Conservation (phyloP, 2,329 filamentous ascomycete species). For the Colletotrichum siamense region DNA sequence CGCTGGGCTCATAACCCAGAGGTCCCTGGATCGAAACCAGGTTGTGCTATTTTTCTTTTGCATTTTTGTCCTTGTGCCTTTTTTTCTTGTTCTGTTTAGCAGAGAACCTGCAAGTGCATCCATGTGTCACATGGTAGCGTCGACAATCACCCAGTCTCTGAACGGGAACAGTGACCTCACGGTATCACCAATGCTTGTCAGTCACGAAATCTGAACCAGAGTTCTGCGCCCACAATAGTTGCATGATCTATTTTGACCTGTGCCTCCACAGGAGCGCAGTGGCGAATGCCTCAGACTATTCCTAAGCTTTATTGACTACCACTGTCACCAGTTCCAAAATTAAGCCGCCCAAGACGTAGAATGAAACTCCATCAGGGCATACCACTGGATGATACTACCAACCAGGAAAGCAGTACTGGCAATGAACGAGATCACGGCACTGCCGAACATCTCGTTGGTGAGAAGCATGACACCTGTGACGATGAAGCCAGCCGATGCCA, state of each 20-base stretch:
- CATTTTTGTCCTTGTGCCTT: background rate
- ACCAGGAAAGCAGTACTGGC: background rate
- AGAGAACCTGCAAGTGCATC: background rate
- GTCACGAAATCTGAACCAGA: background rate
- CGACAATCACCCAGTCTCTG: background rate
- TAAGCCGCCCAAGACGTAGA: background rate
- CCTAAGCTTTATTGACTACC: background rate
- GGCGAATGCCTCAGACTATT: background rate
- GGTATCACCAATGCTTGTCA: background rate
- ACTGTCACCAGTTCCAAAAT: accelerated
- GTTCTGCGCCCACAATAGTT: background rate
- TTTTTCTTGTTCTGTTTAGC: background rate
- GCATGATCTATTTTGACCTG: background rate
- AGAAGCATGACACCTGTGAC: background rate
- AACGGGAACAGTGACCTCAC: background rate
- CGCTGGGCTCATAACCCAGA: constrained; percentile 21
- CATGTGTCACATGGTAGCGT: background rate
- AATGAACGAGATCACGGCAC: background rate
- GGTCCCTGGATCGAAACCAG: constrained; percentile 18
- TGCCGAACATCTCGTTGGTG: background rate
- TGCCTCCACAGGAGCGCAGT: background rate
- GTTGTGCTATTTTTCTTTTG: background rate
- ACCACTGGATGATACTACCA: background rate
- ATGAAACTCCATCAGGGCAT: background rate
- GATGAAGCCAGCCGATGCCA: background rate